Evolutionary conservation across 1,284 basidiomycete genomes (phyloP).

Genomic region (Coniferiporia sulphurascens): DNA sequence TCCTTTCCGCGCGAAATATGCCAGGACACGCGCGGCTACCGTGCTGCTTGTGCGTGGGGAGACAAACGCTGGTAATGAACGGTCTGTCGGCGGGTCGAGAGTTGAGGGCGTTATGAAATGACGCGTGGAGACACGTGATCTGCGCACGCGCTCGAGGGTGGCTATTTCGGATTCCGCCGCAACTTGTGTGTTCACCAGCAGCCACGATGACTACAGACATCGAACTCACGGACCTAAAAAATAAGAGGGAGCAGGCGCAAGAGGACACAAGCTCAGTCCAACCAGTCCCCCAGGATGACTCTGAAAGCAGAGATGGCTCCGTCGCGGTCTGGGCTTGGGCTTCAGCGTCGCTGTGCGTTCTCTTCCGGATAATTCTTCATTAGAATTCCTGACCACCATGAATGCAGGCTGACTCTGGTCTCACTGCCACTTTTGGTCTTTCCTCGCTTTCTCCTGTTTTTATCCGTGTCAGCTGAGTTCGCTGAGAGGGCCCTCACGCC

Average conservation of each 20-base stretch:
- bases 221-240: conserved; percentile 16
- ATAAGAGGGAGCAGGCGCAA: conserved; percentile 3
- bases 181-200: not conserved
- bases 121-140: not conserved
- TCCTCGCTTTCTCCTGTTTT: conserved; percentile 21
- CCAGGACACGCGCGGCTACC: not conserved
- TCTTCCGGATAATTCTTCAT: not conserved
- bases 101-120: not conserved
- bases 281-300: not conserved
- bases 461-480: conserved; percentile 15
- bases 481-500: conserved; percentile 23
- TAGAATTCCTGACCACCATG: not conserved
- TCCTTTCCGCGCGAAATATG: not conserved
- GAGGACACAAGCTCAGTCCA: not conserved
- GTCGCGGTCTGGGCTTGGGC: conserved; percentile 17
- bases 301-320: conserved; percentile 8
- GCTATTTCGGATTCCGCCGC: not conserved
- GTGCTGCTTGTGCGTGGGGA: conserved; percentile 1
- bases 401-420: conserved; percentile 14
- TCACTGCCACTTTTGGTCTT: conserved; percentile 18
- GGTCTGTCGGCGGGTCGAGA: not conserved
- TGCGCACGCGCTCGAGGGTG: not conserved
- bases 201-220: conserved; percentile 15
- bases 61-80: too few species aligned
- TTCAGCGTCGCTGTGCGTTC: conserved; percentile 14